Evolutionary conservation across 1,139 yeast species (phyloP).

Genomic region (Insectozyma bohioensis): DNA sequence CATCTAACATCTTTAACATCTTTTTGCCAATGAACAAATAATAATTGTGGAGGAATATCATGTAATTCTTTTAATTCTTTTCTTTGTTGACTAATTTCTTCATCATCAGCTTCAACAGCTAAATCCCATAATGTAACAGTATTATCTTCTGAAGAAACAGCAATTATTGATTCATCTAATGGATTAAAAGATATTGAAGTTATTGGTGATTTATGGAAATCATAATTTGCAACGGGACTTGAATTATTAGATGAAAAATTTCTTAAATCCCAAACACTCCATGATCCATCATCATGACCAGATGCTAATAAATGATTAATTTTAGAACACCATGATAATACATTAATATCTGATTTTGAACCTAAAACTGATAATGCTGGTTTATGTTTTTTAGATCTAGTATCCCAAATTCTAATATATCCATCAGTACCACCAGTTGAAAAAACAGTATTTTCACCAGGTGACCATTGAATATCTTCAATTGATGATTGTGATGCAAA

Average conservation of each 20-base stretch:
- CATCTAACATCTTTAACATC: conserved; percentile 97
- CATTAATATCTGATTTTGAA: conserved; percentile 85
- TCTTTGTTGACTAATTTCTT: conserved; percentile 80
- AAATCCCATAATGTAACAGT: conserved; percentile 97
- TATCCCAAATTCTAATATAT: conserved; percentile 92
- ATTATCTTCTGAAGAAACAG: conserved; percentile 94
- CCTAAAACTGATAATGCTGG: conserved; percentile 89
- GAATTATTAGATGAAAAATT: conserved; percentile 52
- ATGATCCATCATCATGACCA: conserved; percentile 96
- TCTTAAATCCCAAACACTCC: conserved; percentile 99
- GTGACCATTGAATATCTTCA: conserved; percentile 97
- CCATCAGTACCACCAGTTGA: conserved; percentile 95
- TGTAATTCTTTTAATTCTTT: conserved; percentile 73
- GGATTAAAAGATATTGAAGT: conserved; percentile 96
- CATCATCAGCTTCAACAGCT: conserved; percentile 96
- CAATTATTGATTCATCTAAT: conserved; percentile 89
- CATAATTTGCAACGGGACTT: conserved; percentile 86
- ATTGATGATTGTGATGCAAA: conserved; percentile 70
- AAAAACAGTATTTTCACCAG: conserved; percentile 86
- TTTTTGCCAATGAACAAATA: conserved; percentile 97
- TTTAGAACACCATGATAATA: conserved; percentile 92
- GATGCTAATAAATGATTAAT: conserved; percentile 86
- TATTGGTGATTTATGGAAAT: conserved; percentile 90
- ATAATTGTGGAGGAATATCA: conserved; percentile 92
- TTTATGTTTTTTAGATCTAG: conserved; percentile 85